Evolutionary conservation across 768 basidiomycete genomes (phyloP).

Genomic region (Megacollybia marginata): DNA sequence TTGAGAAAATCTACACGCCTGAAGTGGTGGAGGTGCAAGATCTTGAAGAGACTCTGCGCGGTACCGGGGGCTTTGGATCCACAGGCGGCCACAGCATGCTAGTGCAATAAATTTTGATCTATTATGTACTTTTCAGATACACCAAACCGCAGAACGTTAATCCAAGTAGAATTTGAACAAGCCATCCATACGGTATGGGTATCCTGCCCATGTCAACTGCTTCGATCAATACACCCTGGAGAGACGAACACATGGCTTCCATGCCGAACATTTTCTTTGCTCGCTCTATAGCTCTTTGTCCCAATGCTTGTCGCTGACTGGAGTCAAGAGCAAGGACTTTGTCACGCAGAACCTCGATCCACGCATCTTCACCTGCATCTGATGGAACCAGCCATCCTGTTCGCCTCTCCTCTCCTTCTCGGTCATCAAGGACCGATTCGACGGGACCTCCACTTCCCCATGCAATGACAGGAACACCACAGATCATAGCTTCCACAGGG

Average conservation of each 20-base stretch:
- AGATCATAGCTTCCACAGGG: constrained; percentile 91
- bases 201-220: constrained; percentile 48
- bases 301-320: constrained; percentile 40
- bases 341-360: constrained; percentile 57
- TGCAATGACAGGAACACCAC: constrained; percentile 84
- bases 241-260: constrained; percentile 58
- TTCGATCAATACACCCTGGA: constrained; percentile 49
- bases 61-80: constrained; percentile 86
- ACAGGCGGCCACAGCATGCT: constrained; percentile 79
- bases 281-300: constrained; percentile 47
- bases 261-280: constrained; percentile 67
- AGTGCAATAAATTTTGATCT: constrained; percentile 8
- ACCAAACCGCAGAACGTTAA: too few relatives aligned
- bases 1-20: constrained; percentile 86
- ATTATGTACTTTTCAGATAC: too few relatives aligned
- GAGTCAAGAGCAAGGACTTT: constrained; percentile 45
- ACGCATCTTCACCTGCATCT: constrained; percentile 36
- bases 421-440: constrained; percentile 57
- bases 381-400: constrained; percentile 79
- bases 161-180: too few relatives aligned
- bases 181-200: background rate
- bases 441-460: constrained; percentile 85
- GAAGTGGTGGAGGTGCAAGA: constrained; percentile 84
- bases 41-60: constrained; percentile 80
- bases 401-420: constrained; percentile 25